These are phyloP conservation scores for Pythium aphanidermatum DNA, from an alignment of 352 stramenopile species.

Conservation along the genomic window DNA sequence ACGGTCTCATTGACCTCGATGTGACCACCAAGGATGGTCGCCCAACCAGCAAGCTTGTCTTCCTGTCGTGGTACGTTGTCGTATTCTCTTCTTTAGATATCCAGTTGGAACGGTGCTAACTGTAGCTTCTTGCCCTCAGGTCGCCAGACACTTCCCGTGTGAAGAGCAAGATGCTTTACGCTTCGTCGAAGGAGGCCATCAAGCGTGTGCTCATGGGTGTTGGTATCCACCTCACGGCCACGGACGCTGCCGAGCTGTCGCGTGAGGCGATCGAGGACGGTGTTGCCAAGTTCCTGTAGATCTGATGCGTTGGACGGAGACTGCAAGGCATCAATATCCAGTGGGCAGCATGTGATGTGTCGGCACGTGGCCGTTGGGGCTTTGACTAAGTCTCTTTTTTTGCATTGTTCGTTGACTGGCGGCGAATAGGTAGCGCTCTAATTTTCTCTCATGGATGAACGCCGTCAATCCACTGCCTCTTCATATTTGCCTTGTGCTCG, in stretches of 20 bases:
- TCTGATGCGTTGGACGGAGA: neutral
- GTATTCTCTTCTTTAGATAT: too few relatives aligned
- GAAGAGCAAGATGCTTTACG: constrained; percentile 96
- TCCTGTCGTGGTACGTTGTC: constrained; percentile 80
- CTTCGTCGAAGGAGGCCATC: constrained; percentile 92
- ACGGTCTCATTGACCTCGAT: constrained; percentile 87
- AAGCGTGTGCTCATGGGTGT: constrained; percentile 93
- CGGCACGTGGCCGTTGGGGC: neutral
- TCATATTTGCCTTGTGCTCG: neutral
- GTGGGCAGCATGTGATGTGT: neutral
- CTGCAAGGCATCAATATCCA: neutral
- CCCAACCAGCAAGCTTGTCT: constrained; percentile 88
- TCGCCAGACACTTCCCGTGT: constrained; percentile 91
- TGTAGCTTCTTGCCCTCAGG: too few relatives aligned
- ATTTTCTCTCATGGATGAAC: neutral
- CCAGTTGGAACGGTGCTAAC: too few relatives aligned
- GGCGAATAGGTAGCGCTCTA: constrained; percentile 10
- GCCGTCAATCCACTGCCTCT: neutral
- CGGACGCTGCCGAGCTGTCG: constrained; percentile 85
- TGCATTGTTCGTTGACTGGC: constrained; percentile 11
- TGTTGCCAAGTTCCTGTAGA: constrained; percentile 88
- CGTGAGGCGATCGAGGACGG: constrained; percentile 74
- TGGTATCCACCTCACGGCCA: constrained; percentile 93
- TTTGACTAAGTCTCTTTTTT: constrained; percentile 1
- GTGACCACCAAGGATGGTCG: constrained; percentile 87